These are phyloP conservation scores for Chloroidium sp. DNA, from an alignment of 163 green algal genomes.

Conservation along the genomic window DNA sequence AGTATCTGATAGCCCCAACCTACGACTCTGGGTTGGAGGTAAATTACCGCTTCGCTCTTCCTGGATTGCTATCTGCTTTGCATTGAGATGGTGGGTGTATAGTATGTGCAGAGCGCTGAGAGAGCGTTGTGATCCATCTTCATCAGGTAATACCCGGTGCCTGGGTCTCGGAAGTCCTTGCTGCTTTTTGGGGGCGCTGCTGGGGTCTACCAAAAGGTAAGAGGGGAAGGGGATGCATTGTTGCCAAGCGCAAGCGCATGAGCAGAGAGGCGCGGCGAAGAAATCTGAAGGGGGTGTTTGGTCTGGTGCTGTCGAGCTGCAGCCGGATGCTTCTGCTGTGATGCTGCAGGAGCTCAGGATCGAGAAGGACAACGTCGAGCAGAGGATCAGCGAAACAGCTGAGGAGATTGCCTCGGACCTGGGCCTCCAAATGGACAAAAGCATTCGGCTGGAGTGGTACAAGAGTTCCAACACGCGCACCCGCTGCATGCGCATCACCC, in stretches of 20 bases:
- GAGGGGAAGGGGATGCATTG: neutral
- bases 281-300: too few species aligned
- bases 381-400: slow-evolving; percentile 25
- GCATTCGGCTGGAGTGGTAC: slow-evolving; percentile 90
- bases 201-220: too few species aligned
- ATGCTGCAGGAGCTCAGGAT: slow-evolving; percentile 21
- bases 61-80: too few species aligned
- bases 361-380: slow-evolving; percentile 34
- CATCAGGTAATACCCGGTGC: too few species aligned
- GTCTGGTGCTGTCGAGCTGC: too few species aligned
- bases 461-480: slow-evolving; percentile 63
- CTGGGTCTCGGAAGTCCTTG: too few species aligned
- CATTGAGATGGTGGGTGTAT: too few species aligned
- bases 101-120: too few species aligned
- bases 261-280: too few species aligned
- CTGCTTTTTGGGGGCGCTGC: too few species aligned
- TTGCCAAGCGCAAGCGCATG: neutral
- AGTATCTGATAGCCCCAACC: slow-evolving; percentile 81
- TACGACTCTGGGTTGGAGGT: slow-evolving; percentile 52
- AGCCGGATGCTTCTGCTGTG: neutral
- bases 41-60: too few species aligned
- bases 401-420: slow-evolving; percentile 47
- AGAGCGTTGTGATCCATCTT: too few species aligned
- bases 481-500: slow-evolving; percentile 88
- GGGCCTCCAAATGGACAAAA: slow-evolving; percentile 79